Base-by-base conservation (phyloP, 1,284 basidiomycete species). In the Trichosporon coremiiforme region DNA sequence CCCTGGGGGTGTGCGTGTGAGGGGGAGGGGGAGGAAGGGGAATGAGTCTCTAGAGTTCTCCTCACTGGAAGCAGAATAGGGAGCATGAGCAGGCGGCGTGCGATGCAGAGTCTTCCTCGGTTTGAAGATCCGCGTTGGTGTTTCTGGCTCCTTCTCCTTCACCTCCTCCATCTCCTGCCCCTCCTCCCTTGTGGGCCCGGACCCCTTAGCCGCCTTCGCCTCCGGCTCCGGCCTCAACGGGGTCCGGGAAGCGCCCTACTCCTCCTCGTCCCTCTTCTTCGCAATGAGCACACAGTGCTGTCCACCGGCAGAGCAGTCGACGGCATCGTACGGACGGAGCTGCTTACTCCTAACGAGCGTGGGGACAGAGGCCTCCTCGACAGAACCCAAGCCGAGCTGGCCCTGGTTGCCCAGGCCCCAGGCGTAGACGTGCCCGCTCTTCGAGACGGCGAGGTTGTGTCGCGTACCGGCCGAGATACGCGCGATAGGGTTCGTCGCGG, bases 391-490 rank as follows among this genome's bases (percentile, higher is more conserved):
- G 31, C 86, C 86, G n/a, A 87, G 80, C 74, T 86, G 85, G 66
- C 80, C 82, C 68, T 77, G 75, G 69, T 78, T 88, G 22, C 93
- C 92, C 74, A 91, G 89, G 64, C 94, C 94, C 94, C 94, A 96
- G 47, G 90, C 86, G 79, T 93, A 95, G 72, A 93, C 84, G 33
- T 91, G 90, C 13, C 94, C 94, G 57, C 87, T 89, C 68, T 85
- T 84, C 17, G 91, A 91, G 64, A 95, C 87, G 3, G 92, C 94
- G 71, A 95, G 87, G 76, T 91, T 94, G 81, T 92, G 92, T 76
- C 93, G 88, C 47, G 89, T 88, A 1, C 94, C 95, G 10, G 87
- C 89, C 2, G 90, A 88, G 74, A 97, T 87, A 67, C 89, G 87
- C 15, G 90, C 86, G 74, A 95, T 88, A 6, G 88, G 89, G 78